Evolutionary conservation across 148 eudicot species (phyloP), one percentile per base, ranked within the genome.

Genomic region (Fagopyrum homotropicum): DNA sequence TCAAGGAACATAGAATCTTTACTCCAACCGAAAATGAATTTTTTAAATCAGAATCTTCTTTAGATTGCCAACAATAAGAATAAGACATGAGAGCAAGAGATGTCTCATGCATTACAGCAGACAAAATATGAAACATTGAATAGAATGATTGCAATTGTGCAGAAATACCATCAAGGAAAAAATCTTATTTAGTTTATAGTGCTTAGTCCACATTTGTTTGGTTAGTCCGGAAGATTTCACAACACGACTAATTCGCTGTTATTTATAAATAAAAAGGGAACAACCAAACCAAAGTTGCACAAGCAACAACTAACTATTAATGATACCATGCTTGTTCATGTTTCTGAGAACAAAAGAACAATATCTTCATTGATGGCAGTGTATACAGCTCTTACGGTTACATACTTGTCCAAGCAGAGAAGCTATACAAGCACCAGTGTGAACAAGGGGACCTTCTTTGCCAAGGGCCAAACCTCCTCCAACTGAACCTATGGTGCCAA

Each of bases 381-480:
- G 66, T 15, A 12, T 72, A 55, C 50, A 48, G 77, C 12, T 66
- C 14, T 61, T 61, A 14, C 46, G n/a, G 72, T 44, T 40, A 74
- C 89, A 79, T 89, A 92, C 99, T 79, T 95, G 99, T 78, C 99
- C 99, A 77, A 95, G 86, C 68, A 95, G 87, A 64, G 98, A 95
- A 82, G 98, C 98, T 90, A 95, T 95, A 79, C 98, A 95, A 79
- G 98, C 98, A 82, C 98, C 98, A 55, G 85, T 92, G 77, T 95
- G 98, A 77, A 95, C 98, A 81, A 95, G 96, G 47, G 98, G 98
- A 6, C 98, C 98, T 88, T 95, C 98, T 88, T 95, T 95, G 43
- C 98, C 98, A 57, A 95, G 97, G 72, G 98, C 98, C 64, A 95
- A 82, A 74, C 98, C 98, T 77, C 98, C 97, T 79, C 98, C 98